These are phyloP conservation scores for Ogataea pilisensis DNA, from an alignment of 805 yeast species.

Conservation along the genomic window DNA sequence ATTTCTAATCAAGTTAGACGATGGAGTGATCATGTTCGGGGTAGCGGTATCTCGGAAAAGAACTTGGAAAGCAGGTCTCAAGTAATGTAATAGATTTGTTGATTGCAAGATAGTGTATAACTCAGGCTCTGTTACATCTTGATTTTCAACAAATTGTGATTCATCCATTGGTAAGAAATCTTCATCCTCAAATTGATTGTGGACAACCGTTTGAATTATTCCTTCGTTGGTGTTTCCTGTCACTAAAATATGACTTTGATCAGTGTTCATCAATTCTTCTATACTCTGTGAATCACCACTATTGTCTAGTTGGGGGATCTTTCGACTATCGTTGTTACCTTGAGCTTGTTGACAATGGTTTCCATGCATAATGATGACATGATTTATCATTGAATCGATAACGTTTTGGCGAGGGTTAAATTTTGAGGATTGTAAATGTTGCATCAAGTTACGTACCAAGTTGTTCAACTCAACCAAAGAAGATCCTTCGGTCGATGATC, in stretches of 20 bases:
- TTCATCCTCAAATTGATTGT: constrained; percentile 19
- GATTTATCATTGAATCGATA: constrained; percentile 7
- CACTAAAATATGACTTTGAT: neutral
- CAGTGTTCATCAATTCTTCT: neutral
- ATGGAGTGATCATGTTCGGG: constrained; percentile 17
- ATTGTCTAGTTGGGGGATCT: neutral
- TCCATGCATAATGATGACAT: constrained; percentile 3
- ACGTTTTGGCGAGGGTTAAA: constrained; percentile 5
- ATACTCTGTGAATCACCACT: neutral
- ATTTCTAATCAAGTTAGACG: constrained; percentile 20
- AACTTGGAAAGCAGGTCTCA: constrained; percentile 26
- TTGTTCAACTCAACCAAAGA: neutral
- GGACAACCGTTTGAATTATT: no score
- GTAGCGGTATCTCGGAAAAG: constrained; percentile 20
- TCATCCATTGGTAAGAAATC: constrained; percentile 32
- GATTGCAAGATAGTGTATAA: constrained; percentile 20
- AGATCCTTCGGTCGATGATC: neutral
- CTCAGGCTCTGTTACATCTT: constrained; percentile 24
- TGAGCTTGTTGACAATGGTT: no score
- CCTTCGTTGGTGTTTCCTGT: no score
- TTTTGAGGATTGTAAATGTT: constrained; percentile 9
- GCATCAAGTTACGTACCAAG: constrained; percentile 5
- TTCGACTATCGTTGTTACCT: no score
- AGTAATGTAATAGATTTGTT: constrained; percentile 17
- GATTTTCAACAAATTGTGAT: constrained; percentile 31